These are phyloP conservation scores for Penicillium silybi DNA, from an alignment of 495 filamentous ascomycete genomes.

Conservation along the genomic window DNA sequence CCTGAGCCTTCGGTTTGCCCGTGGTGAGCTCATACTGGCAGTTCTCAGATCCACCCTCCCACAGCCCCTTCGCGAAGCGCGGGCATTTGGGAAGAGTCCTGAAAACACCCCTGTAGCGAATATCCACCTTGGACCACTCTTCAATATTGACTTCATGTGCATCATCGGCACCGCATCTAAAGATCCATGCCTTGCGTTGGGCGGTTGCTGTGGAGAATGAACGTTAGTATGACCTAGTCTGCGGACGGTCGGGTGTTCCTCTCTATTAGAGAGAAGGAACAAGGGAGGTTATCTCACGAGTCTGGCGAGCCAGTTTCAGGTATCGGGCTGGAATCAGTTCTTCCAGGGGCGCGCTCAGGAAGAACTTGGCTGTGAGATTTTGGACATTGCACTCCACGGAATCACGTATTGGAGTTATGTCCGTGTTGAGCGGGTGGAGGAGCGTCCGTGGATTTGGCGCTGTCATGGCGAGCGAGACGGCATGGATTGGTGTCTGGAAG, in stretches of 20 bases:
- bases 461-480: neutral
- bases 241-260: neutral
- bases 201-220: conserved; percentile 11
- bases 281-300: neutral
- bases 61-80: conserved; percentile 17
- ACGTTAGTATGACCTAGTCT: neutral
- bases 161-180: conserved; percentile 16
- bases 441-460: neutral
- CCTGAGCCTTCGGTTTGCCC: conserved; percentile 14
- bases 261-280: neutral
- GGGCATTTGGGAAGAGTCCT: conserved; percentile 26
- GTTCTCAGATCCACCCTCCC: conserved; percentile 9
- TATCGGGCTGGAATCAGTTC: conserved; percentile 23
- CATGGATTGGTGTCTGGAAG: too few relatives aligned
- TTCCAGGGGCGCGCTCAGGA: conserved; percentile 16
- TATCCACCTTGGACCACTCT: conserved; percentile 26
- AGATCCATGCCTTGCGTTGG: conserved; percentile 25
- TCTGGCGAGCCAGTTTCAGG: conserved; percentile 17
- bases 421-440: neutral
- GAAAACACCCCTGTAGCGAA: conserved; percentile 29
- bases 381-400: conserved; percentile 14
- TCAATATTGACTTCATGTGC: conserved; percentile 15
- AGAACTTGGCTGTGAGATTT: conserved; percentile 20
- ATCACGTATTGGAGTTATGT: neutral
- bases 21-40: conserved; percentile 1